Percentiles rank a stretch among this genome's conserved stretches.
These are phyloP conservation scores for Talaromyces piceae DNA, from an alignment of 2,329 filamentous ascomycete species.

Conservation along the genomic window DNA sequence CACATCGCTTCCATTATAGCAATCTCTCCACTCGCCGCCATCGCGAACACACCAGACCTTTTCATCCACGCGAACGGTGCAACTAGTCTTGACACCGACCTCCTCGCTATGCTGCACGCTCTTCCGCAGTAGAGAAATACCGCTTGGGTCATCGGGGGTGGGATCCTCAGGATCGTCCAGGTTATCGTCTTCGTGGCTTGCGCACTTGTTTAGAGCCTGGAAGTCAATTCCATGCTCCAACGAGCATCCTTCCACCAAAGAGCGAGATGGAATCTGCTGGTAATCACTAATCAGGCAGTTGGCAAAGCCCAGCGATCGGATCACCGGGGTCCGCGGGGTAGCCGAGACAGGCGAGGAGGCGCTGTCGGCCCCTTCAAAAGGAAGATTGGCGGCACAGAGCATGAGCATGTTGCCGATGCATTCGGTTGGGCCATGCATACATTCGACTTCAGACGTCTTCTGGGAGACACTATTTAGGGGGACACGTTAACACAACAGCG, in stretches of 20 bases:
- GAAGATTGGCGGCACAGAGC: constrained; percentile 73
- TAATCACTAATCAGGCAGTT: constrained; percentile 82
- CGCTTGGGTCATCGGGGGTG: constrained; percentile 56
- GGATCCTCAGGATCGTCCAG: constrained; percentile 32
- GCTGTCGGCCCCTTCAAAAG: constrained; percentile 26
- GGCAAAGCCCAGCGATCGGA: constrained; percentile 84
- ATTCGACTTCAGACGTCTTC: constrained; percentile 73
- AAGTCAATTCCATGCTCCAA: constrained; percentile 87
- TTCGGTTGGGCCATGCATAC: constrained; percentile 82
- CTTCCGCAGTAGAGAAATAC: constrained; percentile 36
- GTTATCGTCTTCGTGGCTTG: constrained; percentile 66
- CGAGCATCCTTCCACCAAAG: constrained; percentile 79
- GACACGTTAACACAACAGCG: too few species aligned
- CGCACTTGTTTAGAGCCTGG: constrained; percentile 70
- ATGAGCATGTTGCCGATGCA: constrained; percentile 93
- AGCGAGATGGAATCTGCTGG: constrained; percentile 64
- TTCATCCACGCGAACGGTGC: constrained; percentile 70
- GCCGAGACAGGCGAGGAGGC: constrained; percentile 11
- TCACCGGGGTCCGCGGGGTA: constrained; percentile 61
- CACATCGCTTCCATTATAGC: constrained; percentile 50
- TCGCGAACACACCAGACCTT: constrained; percentile 80
- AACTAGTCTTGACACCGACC: constrained; percentile 63
- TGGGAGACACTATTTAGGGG: constrained; percentile 47
- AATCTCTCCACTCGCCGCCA: constrained; percentile 69
- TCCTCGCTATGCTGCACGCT: constrained; percentile 47